Evolutionary conservation across 169 alveolate genomes (phyloP).

Genomic region (Cryptosporidium ubiquitum): DNA sequence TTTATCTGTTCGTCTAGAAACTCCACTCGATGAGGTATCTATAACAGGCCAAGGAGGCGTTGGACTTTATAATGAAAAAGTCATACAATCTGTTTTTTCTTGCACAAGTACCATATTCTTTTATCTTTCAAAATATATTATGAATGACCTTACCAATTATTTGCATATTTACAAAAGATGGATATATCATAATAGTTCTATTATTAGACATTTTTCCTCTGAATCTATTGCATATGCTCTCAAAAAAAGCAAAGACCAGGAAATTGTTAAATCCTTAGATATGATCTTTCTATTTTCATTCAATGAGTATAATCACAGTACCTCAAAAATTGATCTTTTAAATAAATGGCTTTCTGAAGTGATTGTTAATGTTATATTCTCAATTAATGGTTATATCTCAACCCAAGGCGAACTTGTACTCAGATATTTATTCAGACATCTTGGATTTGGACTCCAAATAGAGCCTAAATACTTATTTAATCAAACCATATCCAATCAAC

Average conservation of each 20-base stretch:
- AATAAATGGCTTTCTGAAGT: constrained; percentile 23
- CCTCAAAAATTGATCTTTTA: background rate
- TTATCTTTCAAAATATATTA: constrained; percentile 32
- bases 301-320: background rate
- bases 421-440: constrained; percentile 25
- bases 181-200: constrained; percentile 25
- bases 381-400: constrained; percentile 49
- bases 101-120: constrained; percentile 58
- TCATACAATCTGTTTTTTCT: constrained; percentile 44
- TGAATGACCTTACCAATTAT: constrained; percentile 11
- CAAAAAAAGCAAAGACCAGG: constrained; percentile 7
- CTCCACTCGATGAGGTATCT: constrained; percentile 26
- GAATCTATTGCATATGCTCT: constrained; percentile 69
- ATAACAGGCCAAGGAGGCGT: constrained; percentile 56
- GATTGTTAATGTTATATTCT: background rate
- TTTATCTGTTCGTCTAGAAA: constrained; percentile 19
- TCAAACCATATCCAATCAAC: background rate
- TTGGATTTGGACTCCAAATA: constrained; percentile 40
- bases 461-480: background rate
- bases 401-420: constrained; percentile 21
- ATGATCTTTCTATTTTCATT: background rate
- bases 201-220: constrained; percentile 26
- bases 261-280: constrained; percentile 6
- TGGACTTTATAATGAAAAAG: constrained; percentile 25
- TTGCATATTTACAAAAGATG: constrained; percentile 10